Evolutionary conservation across 2,329 filamentous ascomycete genomes (phyloP).

Genomic region (Dryadomyces quercus-mongolicae): DNA sequence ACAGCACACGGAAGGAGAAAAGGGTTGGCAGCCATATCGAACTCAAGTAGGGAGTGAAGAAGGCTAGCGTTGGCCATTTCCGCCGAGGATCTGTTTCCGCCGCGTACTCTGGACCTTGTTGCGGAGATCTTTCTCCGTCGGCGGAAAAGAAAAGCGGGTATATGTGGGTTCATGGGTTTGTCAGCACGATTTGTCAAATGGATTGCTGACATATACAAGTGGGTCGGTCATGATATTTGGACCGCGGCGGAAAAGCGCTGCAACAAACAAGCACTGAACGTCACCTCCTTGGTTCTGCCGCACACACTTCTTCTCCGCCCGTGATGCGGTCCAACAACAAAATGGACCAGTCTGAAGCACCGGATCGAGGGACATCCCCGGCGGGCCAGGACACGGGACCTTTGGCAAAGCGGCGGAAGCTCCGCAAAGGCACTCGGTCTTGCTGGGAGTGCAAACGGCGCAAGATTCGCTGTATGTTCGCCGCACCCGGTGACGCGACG

Average conservation of each 20-base stretch:
- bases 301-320: too few relatives aligned
- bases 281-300: too few relatives aligned
- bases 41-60: not conserved
- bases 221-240: not conserved
- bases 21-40: not conserved
- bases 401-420: conserved; percentile 5
- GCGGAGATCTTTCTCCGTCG: not conserved
- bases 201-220: not conserved
- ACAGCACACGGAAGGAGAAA: too few relatives aligned
- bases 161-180: not conserved
- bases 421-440: conserved; percentile 27
- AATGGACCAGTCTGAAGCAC: too few relatives aligned
- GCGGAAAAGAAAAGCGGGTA: not conserved
- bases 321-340: too few relatives aligned
- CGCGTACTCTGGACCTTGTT: too few relatives aligned
- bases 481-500: conserved; percentile 16
- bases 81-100: not conserved
- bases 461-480: conserved; percentile 38
- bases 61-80: not conserved
- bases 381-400: too few relatives aligned
- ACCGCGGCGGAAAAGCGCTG: not conserved
- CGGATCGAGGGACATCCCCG: too few relatives aligned
- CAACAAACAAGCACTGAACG: too few relatives aligned
- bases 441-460: conserved; percentile 47
- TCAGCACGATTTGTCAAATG: not conserved